Conservation (phyloP, 495 filamentous ascomycete species). For the Tuber microsphaerosporum region DNA sequence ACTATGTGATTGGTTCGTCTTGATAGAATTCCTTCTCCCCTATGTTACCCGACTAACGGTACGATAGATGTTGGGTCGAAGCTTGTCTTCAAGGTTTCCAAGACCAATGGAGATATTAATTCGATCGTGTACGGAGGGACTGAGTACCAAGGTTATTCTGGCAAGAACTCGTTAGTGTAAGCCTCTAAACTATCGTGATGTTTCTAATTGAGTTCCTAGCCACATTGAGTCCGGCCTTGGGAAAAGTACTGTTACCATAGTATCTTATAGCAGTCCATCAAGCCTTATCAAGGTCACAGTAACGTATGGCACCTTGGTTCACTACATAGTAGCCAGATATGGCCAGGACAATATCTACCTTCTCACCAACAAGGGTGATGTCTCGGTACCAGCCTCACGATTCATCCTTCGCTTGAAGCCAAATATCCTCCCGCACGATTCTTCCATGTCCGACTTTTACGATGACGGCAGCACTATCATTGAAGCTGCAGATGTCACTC, state of each 20-base stretch:
- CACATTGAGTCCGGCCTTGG: conserved; percentile 26
- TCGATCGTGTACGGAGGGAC: conserved; percentile 25
- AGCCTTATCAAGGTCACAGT: conserved; percentile 24
- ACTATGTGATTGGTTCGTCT: conserved; percentile 20
- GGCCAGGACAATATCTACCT: conserved; percentile 28
- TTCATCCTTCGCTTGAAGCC: conserved; percentile 28
- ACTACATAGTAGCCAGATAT: conserved; percentile 24
- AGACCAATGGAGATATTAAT: conserved; percentile 30
- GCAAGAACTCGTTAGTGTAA: conserved; percentile 17
- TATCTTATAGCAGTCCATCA: conserved; percentile 20
- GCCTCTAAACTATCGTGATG: background rate
- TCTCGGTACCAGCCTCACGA: conserved; percentile 21
- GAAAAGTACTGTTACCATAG: conserved; percentile 20
- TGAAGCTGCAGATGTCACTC: conserved; percentile 20
- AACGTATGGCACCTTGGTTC: conserved; percentile 21
- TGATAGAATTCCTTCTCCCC: background rate
- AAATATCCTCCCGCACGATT: conserved; percentile 21
- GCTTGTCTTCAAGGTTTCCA: conserved; percentile 27
- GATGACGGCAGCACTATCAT: conserved; percentile 16
- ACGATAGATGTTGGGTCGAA: conserved; percentile 15
- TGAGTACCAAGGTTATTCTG: conserved; percentile 24
- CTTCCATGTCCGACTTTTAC: conserved; percentile 22
- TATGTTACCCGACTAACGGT: background rate
- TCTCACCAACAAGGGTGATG: conserved; percentile 24
- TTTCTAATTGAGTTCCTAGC: conserved; percentile 12